These are phyloP conservation scores for Triadica sebifera DNA, from an alignment of 345 rosid species.

Conservation along the genomic window DNA sequence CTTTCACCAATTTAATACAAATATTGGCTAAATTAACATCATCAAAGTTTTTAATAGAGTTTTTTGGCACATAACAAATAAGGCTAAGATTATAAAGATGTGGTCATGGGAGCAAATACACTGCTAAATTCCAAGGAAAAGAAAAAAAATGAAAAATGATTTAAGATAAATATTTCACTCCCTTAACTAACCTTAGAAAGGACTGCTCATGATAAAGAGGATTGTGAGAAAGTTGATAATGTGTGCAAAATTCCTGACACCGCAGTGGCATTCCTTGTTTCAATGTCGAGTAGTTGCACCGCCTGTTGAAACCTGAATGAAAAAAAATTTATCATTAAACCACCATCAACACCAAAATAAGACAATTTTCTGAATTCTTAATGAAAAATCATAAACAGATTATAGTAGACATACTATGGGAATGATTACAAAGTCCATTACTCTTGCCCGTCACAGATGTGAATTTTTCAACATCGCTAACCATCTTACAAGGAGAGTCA, in stretches of 20 bases:
- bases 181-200: constrained; percentile 28
- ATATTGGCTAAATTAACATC: not conserved
- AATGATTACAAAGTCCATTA: not conserved
- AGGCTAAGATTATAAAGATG: not conserved
- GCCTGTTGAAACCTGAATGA: constrained; percentile 30
- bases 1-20: not conserved
- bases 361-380: no score
- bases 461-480: constrained; percentile 16
- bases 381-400: constrained; percentile 9
- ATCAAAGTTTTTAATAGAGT: not conserved
- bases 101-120: not conserved
- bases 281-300: constrained; percentile 25
- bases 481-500: constrained; percentile 22
- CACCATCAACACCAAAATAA: not conserved
- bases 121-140: not conserved
- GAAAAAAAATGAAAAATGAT: not conserved
- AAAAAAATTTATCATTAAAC: not conserved
- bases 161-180: not conserved
- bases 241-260: constrained; percentile 25
- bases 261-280: constrained; percentile 21
- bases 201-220: constrained; percentile 23
- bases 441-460: constrained; percentile 26
- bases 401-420: constrained; percentile 8
- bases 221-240: constrained; percentile 26
- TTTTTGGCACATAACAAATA: not conserved